These are phyloP conservation scores for Globisporangium lucens DNA, from an alignment of 352 stramenopile genomes.

Conservation along the genomic window DNA sequence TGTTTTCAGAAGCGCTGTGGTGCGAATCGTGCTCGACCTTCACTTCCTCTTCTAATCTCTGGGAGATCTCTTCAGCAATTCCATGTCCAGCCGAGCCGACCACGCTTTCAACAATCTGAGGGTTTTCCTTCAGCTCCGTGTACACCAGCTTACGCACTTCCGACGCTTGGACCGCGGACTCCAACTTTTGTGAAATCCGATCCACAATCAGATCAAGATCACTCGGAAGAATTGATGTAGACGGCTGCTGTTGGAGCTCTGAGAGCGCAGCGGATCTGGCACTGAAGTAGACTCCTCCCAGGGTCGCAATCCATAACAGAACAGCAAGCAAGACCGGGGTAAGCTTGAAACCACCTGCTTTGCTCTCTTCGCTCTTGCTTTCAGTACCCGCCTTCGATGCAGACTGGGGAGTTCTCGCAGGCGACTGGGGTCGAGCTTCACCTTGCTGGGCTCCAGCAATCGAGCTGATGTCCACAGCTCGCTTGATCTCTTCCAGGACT, in stretches of 20 bases:
- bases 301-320: conserved; percentile 19
- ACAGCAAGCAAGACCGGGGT: conserved; percentile 13
- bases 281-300: conserved; percentile 21
- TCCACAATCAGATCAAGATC: conserved; percentile 23
- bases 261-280: conserved; percentile 20
- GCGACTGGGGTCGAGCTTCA: background rate
- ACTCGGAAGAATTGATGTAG: conserved; percentile 16
- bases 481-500: conserved; percentile 22
- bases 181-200: conserved; percentile 20
- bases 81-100: background rate
- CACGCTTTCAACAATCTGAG: conserved; percentile 8
- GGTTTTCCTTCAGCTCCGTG: conserved; percentile 19
- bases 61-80: background rate
- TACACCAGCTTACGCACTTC: conserved; percentile 20
- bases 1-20: background rate
- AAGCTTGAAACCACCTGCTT: conserved; percentile 5
- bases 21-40: background rate
- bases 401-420: conserved; percentile 3
- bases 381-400: conserved; percentile 1
- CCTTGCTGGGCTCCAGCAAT: conserved; percentile 4
- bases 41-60: background rate
- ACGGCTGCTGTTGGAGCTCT: conserved; percentile 17
- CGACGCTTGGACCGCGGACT: conserved; percentile 14
- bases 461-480: conserved; percentile 11
- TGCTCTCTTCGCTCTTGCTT: background rate